Evolutionary conservation across 2,329 filamentous ascomycete species (phyloP).

Genomic region (Geoglossum cookeanum): DNA sequence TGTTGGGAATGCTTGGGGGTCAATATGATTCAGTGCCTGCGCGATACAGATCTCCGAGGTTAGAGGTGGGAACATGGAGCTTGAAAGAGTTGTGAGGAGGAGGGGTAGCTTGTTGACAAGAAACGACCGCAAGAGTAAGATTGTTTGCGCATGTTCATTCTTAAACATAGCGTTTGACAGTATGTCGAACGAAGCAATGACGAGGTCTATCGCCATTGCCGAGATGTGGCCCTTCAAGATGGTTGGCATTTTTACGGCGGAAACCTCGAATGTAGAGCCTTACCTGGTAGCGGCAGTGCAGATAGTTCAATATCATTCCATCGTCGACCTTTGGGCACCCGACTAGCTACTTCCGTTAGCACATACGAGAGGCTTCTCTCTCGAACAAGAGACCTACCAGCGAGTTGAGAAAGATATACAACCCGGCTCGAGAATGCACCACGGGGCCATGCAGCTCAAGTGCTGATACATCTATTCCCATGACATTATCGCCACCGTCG

Average conservation of each 20-base stretch:
- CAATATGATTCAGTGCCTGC: constrained; percentile 43
- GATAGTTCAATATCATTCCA: constrained; percentile 52
- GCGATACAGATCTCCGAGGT: constrained; percentile 45
- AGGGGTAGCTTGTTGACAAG: constrained; percentile 55
- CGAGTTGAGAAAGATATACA: constrained; percentile 9
- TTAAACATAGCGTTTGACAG: constrained; percentile 73
- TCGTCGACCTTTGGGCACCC: constrained; percentile 75
- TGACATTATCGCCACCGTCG: not conserved
- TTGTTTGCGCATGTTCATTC: constrained; percentile 35
- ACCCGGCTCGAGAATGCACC: constrained; percentile 9
- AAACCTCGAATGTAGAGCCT: constrained; percentile 13
- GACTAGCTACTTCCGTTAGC: constrained; percentile 41
- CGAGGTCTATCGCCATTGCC: constrained; percentile 58
- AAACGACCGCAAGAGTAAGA: constrained; percentile 68
- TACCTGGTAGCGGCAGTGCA: constrained; percentile 72
- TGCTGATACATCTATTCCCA: constrained; percentile 2
- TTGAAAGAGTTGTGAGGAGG: constrained; percentile 37
- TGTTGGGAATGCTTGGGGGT: constrained; percentile 42
- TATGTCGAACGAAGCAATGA: constrained; percentile 76
- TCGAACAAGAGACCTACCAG: constrained; percentile 3
- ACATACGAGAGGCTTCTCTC: not conserved
- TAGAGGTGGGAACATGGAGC: constrained; percentile 37
- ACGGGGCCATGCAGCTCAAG: constrained; percentile 8
- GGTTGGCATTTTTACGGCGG: constrained; percentile 8
- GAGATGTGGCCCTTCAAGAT: constrained; percentile 50